Evolutionary conservation across 1,284 basidiomycete species (phyloP).

Genomic region (Cryptococcus floricola): DNA sequence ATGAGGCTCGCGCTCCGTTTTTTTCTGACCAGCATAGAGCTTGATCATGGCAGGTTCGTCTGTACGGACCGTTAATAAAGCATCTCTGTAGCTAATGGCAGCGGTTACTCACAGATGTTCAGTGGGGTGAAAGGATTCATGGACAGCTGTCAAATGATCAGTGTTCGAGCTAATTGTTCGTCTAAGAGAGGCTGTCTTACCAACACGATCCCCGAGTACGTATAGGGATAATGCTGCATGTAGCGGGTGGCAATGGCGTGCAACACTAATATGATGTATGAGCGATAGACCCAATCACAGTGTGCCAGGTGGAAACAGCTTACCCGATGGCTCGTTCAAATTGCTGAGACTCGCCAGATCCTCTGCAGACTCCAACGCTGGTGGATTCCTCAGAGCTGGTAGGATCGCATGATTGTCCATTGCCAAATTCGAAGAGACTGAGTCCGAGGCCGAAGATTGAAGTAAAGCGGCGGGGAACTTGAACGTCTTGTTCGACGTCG

Average conservation of each 20-base stretch:
- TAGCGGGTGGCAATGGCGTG: slow-evolving; percentile 97
- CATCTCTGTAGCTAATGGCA: background rate
- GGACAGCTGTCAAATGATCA: slow-evolving; percentile 61
- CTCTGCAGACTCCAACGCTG: slow-evolving; percentile 91
- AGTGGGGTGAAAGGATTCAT: slow-evolving; percentile 97
- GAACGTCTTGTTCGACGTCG: slow-evolving; percentile 25
- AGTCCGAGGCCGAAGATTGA: slow-evolving; percentile 22
- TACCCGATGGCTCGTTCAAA: slow-evolving; percentile 95
- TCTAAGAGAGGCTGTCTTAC: slow-evolving; percentile 26
- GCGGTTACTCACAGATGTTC: slow-evolving; percentile 58
- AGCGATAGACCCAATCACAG: background rate
- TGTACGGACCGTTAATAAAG: slow-evolving; percentile 6
- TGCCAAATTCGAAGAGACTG: slow-evolving; percentile 15
- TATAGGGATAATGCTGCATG: slow-evolving; percentile 95
- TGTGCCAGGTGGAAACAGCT: slow-evolving; percentile 22
- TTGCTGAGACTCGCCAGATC: slow-evolving; percentile 97
- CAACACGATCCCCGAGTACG: slow-evolving; percentile 86
- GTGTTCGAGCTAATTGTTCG: slow-evolving; percentile 3
- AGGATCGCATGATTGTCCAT: slow-evolving; percentile 51
- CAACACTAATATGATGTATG: slow-evolving; percentile 60
- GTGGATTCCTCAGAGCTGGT: slow-evolving; percentile 94
- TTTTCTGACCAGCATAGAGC: slow-evolving; percentile 85
- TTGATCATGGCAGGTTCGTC: slow-evolving; percentile 95
- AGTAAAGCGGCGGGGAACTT: slow-evolving; percentile 39
- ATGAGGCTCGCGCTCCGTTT: slow-evolving; percentile 96